Conservation (phyloP, 805 yeast species). For the Barnettozyma populi region DNA sequence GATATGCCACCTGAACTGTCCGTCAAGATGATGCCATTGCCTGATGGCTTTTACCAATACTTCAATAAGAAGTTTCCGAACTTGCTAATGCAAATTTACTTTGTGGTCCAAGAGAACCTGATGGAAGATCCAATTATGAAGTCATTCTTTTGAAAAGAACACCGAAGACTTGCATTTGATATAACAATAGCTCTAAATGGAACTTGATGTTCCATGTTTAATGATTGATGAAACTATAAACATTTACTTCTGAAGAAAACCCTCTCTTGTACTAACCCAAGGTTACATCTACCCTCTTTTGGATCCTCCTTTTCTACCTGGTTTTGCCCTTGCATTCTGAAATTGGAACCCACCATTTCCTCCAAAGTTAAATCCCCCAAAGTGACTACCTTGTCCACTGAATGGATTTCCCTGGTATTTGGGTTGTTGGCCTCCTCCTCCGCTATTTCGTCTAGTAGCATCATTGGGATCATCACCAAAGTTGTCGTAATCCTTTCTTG, state of each 20-base stretch:
- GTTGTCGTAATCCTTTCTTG: constrained; percentile 61
- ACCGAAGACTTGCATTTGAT: not conserved
- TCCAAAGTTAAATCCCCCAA: constrained; percentile 5
- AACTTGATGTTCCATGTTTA: not conserved
- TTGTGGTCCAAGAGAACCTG: constrained; percentile 50
- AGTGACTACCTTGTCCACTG: constrained; percentile 3
- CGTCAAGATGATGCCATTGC: constrained; percentile 67
- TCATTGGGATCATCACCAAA: constrained; percentile 49
- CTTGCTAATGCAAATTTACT: constrained; percentile 69
- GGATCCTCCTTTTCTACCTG: not conserved
- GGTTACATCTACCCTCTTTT: not conserved
- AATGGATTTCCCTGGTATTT: constrained; percentile 1
- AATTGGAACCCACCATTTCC: not conserved
- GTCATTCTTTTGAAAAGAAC: constrained; percentile 30
- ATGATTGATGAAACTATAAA: not conserved
- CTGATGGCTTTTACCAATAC: constrained; percentile 77
- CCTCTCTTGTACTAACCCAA: not conserved
- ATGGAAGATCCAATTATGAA: constrained; percentile 58
- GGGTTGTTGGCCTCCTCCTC: not conserved
- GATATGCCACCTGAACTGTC: constrained; percentile 73
- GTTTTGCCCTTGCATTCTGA: not conserved
- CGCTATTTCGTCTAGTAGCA: constrained; percentile 18
- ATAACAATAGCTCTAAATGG: not conserved
- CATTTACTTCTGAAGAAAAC: not conserved
- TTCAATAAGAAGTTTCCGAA: constrained; percentile 74